Conservation (phyloP, 805 yeast genomes). For the Candida nemodendra region DNA sequence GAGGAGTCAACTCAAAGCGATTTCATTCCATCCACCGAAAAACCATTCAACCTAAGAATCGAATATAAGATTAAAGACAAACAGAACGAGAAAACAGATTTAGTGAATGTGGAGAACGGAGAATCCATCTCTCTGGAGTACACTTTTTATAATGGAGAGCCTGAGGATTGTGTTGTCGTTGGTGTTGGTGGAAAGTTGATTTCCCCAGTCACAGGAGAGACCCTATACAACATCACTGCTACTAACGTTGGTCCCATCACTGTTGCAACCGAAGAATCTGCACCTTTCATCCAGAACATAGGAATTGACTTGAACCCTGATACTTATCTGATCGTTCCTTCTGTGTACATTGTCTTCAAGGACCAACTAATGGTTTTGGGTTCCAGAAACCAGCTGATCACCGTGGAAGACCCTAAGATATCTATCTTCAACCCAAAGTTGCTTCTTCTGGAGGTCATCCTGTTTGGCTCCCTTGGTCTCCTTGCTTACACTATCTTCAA, state of each 20-base stretch:
- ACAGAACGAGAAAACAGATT: slow-evolving; percentile 38
- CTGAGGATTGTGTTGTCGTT: slow-evolving; percentile 47
- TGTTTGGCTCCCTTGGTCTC: slow-evolving; percentile 48
- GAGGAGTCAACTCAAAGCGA: slow-evolving; percentile 20
- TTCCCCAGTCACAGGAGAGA: slow-evolving; percentile 51
- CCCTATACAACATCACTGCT: slow-evolving; percentile 61
- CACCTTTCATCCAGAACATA: slow-evolving; percentile 55
- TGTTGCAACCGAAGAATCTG: slow-evolving; percentile 48
- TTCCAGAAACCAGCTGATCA: slow-evolving; percentile 55
- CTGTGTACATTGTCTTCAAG: slow-evolving; percentile 50
- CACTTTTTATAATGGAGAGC: slow-evolving; percentile 53
- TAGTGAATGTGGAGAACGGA: slow-evolving; percentile 46
- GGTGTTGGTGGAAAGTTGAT: slow-evolving; percentile 70
- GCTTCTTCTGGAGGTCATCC: slow-evolving; percentile 56
- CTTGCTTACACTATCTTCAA: slow-evolving; percentile 48
- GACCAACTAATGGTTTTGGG: slow-evolving; percentile 53
- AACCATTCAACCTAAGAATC: slow-evolving; percentile 46
- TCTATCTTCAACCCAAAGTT: slow-evolving; percentile 74
- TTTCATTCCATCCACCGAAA: slow-evolving; percentile 34
- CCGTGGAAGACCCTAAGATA: slow-evolving; percentile 61
- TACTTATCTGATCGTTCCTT: slow-evolving; percentile 59
- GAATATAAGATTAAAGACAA: slow-evolving; percentile 48
- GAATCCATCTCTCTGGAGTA: slow-evolving; percentile 53
- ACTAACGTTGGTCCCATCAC: slow-evolving; percentile 60
- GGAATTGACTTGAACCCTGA: slow-evolving; percentile 57